Evolutionary conservation across 371 early-diverging fungal species (phyloP).

Genomic region (Chytridium lagenaria): DNA sequence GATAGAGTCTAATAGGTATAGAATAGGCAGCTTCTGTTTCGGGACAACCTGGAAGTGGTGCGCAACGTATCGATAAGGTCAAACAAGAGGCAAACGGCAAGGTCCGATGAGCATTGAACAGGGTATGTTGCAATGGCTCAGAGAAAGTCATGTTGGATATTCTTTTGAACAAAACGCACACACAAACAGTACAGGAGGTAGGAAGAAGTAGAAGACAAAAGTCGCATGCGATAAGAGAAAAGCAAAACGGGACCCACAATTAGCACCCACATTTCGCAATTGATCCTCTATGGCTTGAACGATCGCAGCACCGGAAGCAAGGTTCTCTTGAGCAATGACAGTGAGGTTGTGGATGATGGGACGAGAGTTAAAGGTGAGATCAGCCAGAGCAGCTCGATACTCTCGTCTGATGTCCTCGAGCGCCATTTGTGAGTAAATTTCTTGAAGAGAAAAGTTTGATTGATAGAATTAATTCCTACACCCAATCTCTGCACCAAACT

Average conservation of each 20-base stretch:
- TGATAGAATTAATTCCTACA: too few relatives aligned
- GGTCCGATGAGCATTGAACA: background rate
- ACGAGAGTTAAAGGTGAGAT: constrained; percentile 87
- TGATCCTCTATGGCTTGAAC: constrained; percentile 85
- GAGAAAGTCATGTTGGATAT: too few relatives aligned
- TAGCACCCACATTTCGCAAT: constrained; percentile 72
- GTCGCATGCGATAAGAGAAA: background rate
- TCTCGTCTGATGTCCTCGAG: constrained; percentile 41
- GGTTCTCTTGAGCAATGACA: constrained; percentile 80
- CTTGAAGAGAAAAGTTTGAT: too few relatives aligned
- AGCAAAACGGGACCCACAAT: constrained; percentile 25
- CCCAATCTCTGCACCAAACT: too few relatives aligned
- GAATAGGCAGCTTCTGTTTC: constrained; percentile 80
- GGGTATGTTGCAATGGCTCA: too few relatives aligned
- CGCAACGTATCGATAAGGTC: background rate
- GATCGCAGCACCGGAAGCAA: constrained; percentile 68
- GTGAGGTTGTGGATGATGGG: constrained; percentile 91
- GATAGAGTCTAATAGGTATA: constrained; percentile 93
- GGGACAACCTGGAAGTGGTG: constrained; percentile 65
- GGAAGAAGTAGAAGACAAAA: background rate
- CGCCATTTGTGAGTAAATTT: too few relatives aligned
- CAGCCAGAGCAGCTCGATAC: constrained; percentile 56
- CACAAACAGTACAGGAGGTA: too few relatives aligned
- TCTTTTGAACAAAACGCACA: too few relatives aligned
- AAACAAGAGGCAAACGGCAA: constrained; percentile 7